These are phyloP conservation scores for Lobosporangium transversale DNA, from an alignment of 192 early-diverging fungal species.

Conservation along the genomic window DNA sequence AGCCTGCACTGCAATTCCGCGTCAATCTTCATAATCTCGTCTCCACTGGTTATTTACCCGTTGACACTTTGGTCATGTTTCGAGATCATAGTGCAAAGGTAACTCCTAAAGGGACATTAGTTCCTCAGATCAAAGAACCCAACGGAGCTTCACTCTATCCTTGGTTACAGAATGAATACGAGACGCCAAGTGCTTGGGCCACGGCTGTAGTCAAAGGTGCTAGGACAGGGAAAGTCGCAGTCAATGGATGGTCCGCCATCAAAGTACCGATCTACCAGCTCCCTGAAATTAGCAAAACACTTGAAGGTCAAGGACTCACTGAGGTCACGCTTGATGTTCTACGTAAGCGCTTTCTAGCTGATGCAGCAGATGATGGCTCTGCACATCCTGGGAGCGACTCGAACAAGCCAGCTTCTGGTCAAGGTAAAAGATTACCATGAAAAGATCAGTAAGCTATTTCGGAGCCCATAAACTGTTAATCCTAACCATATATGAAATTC, in stretches of 20 bases:
- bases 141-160: conserved; percentile 15
- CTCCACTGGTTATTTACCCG: conserved; percentile 44
- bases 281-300: conserved; percentile 22
- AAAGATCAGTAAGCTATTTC: too few species aligned
- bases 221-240: conserved; percentile 59
- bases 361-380: conserved; percentile 25
- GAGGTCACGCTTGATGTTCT: conserved; percentile 52
- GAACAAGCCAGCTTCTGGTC: neutral
- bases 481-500: neutral
- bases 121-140: conserved; percentile 27
- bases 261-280: conserved; percentile 53
- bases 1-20: conserved; percentile 26
- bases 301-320: conserved; percentile 27
- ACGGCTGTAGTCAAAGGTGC: conserved; percentile 67
- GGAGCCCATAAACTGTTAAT: too few species aligned
- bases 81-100: conserved; percentile 46
- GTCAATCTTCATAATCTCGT: conserved; percentile 49
- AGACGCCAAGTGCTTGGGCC: conserved; percentile 73
- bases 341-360: conserved; percentile 45
- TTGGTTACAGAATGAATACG: conserved; percentile 56
- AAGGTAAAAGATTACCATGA: conserved; percentile 23
- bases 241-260: conserved; percentile 75
- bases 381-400: neutral
- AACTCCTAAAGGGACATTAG: conserved; percentile 44
- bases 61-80: conserved; percentile 35